Base-by-base conservation (phyloP, 169 alveolate species). In the Plasmodium adleri region DNA sequence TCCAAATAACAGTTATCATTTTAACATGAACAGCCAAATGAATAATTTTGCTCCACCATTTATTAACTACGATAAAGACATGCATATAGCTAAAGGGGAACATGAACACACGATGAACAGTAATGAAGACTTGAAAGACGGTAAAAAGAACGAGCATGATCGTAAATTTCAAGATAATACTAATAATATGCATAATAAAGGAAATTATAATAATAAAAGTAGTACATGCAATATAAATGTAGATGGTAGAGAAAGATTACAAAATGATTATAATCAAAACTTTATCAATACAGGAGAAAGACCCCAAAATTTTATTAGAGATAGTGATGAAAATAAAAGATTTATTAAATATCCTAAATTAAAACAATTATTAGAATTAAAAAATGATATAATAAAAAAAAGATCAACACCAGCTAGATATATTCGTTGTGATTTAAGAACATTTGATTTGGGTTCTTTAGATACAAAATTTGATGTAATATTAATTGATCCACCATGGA, bases 401-500 rank as follows among this genome's bases (percentile, higher is more conserved):
- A 90, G 98, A 62, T 96, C 97, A 54, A 96, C 97, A 39, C 98
- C 98, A 5, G 96, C 98, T 20, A 92, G 93, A 78, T 94, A 95
- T 93, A 92, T 97, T 3, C 92, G 92, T 71, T 97, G 97, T 22
- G 97, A 95, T 92, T 83, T 95, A 58, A 95, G 96, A 67, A 90
- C 92, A 26, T 96, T 92, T 91, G 97, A 96, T 88, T 94, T 95
- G 56, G 93, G 94, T 26, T 68, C 93, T 24, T 92, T 95, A 72
- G 98, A 98, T 12, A 67, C 58, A 4, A 94, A 93, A 88, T 97
- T 97, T 75, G 99, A 97, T 93, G 98, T 96, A 4, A 96, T 97
- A 24, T 74, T 96, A 54, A 94, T 96, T n/a, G 98, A 96, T 63
- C 99, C 99, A 1, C 99, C 99, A 2, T 96, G 98, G 97, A 92